Evolutionary conservation across 1,139 yeast genomes (phyloP), one percentile per base, ranked within the genome.

Genomic region (Candida labiduridarum): DNA sequence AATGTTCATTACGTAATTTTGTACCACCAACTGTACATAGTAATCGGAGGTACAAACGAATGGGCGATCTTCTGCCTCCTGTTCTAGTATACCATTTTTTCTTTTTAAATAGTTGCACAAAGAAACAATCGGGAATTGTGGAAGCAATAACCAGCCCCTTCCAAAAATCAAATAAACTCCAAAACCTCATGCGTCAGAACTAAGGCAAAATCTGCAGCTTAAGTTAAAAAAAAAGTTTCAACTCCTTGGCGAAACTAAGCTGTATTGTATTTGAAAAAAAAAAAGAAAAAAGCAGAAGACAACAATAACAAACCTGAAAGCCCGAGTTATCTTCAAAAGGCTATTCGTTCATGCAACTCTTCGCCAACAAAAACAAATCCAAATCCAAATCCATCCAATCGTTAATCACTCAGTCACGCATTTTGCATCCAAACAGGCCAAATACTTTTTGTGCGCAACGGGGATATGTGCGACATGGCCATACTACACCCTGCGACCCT

Each of bases 391-490:
- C 15, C 35, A 6, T 33, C 15, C 35, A 33, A 18, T 36, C 18
- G 7, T 10, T 18, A 22, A 11, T 9, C 7, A 15, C 10, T 5
- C 22, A 38, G 30, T 38, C 41, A 38, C 30, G 16, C 41, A 38
- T 38, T 38, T 38, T 38, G 41, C 41, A 38, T 38, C 41, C 41
- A 38, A 38, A 22, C 41, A 9, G 27, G 16, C n/a, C 41, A n/a
- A 38, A 38, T 7, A 38, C 1, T 38, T 19, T 38, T 22, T 38
- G 41, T 38, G 10, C 31, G 27, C 41, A 11, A 14, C 18, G 38
- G 18, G 10, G 35, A n/a, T 7, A n/a, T 12, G 14, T 33, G 14
- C 35, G 16, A 33, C 35, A 4, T 16, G 22, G 22, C 22, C 22
- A 19, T 4, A 19, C 4, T 19, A 19, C 22, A 19, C 22, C 22